Percentiles rank a stretch among this genome's conserved stretches.
These are phyloP conservation scores for Cyberlindnera bimundalis DNA, from an alignment of 805 yeast species.

Conservation along the genomic window DNA sequence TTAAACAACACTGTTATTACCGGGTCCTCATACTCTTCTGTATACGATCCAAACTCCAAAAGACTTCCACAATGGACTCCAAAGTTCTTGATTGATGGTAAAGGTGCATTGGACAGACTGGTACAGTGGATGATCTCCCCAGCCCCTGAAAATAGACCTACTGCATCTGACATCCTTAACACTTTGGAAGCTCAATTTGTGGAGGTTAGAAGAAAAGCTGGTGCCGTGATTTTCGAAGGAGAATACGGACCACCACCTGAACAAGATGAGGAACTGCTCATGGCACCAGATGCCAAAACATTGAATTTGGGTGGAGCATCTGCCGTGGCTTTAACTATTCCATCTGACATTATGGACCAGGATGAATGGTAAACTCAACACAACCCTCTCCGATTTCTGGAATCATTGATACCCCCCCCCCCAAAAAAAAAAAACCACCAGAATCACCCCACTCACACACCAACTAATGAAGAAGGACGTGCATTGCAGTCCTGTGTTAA, in stretches of 20 bases:
- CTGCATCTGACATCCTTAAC: slow-evolving; percentile 65
- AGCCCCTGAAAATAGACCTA: slow-evolving; percentile 75
- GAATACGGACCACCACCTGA: slow-evolving; percentile 84
- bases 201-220: slow-evolving; percentile 78
- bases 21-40: slow-evolving; percentile 30
- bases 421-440: background rate
- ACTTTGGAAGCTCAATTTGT: slow-evolving; percentile 74
- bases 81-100: slow-evolving; percentile 68
- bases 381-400: background rate
- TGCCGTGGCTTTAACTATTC: slow-evolving; percentile 17
- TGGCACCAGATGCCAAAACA: slow-evolving; percentile 20
- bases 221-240: slow-evolving; percentile 94
- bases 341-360: slow-evolving; percentile 23
- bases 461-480: background rate
- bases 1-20: slow-evolving; percentile 24
- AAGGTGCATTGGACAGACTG: slow-evolving; percentile 67
- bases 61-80: slow-evolving; percentile 86
- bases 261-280: slow-evolving; percentile 27
- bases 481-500: background rate
- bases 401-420: background rate
- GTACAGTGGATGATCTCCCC: slow-evolving; percentile 92
- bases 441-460: no score
- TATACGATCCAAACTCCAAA: slow-evolving; percentile 17
- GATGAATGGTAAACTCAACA: slow-evolving; percentile 21
- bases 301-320: slow-evolving; percentile 20